Conservation (phyloP, 2,329 filamentous ascomycete genomes). For the Calonectria leucothoes region DNA sequence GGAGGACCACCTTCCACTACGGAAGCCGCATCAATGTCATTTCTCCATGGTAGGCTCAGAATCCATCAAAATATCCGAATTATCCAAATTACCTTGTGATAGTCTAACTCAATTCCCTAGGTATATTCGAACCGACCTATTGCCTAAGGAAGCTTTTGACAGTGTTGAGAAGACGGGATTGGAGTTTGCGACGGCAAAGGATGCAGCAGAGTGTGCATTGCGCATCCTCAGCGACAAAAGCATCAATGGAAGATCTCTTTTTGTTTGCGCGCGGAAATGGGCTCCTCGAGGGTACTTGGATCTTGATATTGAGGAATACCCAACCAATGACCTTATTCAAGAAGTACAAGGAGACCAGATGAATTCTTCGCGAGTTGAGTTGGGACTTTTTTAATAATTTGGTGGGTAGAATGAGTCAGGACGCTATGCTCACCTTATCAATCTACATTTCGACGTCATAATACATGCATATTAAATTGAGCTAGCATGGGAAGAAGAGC, state of each 20-base stretch:
- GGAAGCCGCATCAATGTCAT: not conserved
- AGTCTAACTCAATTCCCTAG: not conserved
- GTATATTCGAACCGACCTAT: not conserved
- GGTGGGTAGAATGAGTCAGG: not conserved
- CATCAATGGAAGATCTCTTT: not conserved
- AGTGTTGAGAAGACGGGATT: not conserved
- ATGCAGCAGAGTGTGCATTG: not conserved
- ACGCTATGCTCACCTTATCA: not conserved
- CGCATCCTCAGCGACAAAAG: not conserved
- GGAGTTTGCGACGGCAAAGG: not conserved
- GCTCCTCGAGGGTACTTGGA: not conserved
- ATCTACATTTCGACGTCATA: not conserved
- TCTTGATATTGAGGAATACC: not conserved
- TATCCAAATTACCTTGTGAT: too few relatives aligned
- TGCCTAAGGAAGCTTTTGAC: not conserved
- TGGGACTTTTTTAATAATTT: not conserved
- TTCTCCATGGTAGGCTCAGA: not conserved
- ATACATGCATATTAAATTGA: not conserved
- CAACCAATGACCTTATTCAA: not conserved
- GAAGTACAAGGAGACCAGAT: not conserved
- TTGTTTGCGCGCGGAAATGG: not conserved
- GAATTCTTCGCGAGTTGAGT: not conserved
- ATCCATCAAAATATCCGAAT: not conserved
- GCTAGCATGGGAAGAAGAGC: too few relatives aligned
- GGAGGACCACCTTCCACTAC: not conserved